Conservation (phyloP, 768 basidiomycete genomes). For the Russula sp. region DNA sequence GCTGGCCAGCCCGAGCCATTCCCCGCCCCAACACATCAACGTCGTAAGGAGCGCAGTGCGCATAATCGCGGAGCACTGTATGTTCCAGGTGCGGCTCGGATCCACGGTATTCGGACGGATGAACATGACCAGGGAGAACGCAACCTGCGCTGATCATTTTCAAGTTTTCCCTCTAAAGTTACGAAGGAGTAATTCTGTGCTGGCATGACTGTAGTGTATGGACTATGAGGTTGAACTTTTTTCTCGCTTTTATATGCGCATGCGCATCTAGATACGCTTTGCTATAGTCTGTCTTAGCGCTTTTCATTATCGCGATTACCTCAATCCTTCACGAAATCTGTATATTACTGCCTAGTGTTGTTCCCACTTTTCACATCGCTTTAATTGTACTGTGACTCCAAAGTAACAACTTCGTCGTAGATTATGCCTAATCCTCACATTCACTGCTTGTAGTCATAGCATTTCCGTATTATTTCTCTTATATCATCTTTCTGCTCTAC, state of each 20-base stretch:
- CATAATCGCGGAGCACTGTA: conserved; percentile 73
- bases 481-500: background rate
- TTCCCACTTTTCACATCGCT: background rate
- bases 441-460: conserved; percentile 19
- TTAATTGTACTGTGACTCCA: conserved; percentile 10
- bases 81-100: conserved; percentile 36
- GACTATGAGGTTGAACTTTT: conserved; percentile 13
- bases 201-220: background rate
- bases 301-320: conserved; percentile 6
- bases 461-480: background rate
- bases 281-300: conserved; percentile 13
- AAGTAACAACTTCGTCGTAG: conserved; percentile 8
- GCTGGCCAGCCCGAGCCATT: conserved; percentile 79
- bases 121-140: conserved; percentile 17
- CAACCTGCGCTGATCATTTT: conserved; percentile 5
- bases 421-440: conserved; percentile 1
- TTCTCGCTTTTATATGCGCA: conserved; percentile 20
- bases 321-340: conserved; percentile 15
- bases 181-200: background rate
- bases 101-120: conserved; percentile 18
- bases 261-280: conserved; percentile 25
- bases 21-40: conserved; percentile 75
- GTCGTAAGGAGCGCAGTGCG: conserved; percentile 79
- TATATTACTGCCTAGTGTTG: conserved; percentile 18
- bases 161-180: background rate